Conservation (phyloP, 2,329 filamentous ascomycete species). For the Aspergillus ibericus region DNA sequence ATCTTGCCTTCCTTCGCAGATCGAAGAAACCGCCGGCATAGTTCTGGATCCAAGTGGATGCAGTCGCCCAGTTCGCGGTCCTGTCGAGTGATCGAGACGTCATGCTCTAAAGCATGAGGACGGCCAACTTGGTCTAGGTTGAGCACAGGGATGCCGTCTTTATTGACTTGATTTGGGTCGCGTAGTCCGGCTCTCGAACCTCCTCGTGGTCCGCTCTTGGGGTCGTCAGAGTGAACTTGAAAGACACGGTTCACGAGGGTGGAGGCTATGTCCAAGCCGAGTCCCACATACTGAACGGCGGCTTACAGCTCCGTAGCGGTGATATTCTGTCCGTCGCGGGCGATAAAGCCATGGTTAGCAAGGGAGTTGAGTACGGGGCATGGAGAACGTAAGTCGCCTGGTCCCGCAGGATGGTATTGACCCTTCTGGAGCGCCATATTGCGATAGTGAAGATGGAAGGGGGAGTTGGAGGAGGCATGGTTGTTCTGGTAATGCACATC, state of each 20-base stretch:
- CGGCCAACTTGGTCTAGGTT: slow-evolving; percentile 19
- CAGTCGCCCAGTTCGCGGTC: slow-evolving; percentile 18
- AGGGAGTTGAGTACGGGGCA: slow-evolving; percentile 19
- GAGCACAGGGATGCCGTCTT: slow-evolving; percentile 7
- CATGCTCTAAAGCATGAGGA: slow-evolving; percentile 18
- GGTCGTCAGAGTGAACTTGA: slow-evolving; percentile 15
- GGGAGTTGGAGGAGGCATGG: not conserved
- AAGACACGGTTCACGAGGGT: slow-evolving; percentile 13
- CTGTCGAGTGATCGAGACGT: slow-evolving; percentile 18
- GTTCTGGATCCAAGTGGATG: slow-evolving; percentile 5
- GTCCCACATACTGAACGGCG: slow-evolving; percentile 11
- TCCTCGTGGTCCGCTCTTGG: slow-evolving; percentile 1
- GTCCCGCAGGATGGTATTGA: slow-evolving; percentile 4
- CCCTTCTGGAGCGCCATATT: not conserved
- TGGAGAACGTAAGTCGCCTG: slow-evolving; percentile 14
- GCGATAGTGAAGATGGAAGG: not conserved
- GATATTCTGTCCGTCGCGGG: slow-evolving; percentile 16
- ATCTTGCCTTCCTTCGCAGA: not conserved
- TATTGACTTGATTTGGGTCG: slow-evolving; percentile 13
- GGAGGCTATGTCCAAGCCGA: slow-evolving; percentile 6
- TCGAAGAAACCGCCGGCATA: slow-evolving; percentile 6
- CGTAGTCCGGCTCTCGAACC: slow-evolving; percentile 10
- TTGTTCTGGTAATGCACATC: not conserved
- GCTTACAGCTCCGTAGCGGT: slow-evolving; percentile 11
- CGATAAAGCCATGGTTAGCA: slow-evolving; percentile 18